A percentile compares a stretch with the other conserved stretches of the same genome.
These are phyloP conservation scores for Penicillium decumbens DNA, from an alignment of 2,329 filamentous ascomycete genomes.

Conservation along the genomic window DNA sequence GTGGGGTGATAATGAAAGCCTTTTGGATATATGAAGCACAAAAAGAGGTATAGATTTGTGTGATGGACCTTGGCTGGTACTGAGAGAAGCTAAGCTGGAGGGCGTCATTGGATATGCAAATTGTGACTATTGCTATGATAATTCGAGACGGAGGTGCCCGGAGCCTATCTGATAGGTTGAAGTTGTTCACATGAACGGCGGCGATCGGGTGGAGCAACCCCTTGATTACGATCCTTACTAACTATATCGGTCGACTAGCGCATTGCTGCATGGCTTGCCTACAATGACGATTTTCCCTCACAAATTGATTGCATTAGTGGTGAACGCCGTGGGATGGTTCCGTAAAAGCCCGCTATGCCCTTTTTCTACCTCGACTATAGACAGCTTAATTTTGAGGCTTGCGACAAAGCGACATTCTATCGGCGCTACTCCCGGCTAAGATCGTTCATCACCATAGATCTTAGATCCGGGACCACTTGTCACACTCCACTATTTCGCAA, in stretches of 20 bases:
- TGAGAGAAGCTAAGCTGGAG: constrained; percentile 3
- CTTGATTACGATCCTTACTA: neutral
- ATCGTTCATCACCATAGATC: neutral
- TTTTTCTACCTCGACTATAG: neutral
- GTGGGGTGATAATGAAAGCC: constrained; percentile 9
- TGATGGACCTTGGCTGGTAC: constrained; percentile 24
- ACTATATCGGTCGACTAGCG: neutral
- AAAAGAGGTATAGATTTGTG: constrained; percentile 20
- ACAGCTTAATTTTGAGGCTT: neutral
- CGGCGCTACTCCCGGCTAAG: neutral
- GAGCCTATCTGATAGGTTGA: neutral
- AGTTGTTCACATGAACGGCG: neutral
- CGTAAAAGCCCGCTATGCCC: neutral
- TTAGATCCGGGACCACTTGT: neutral
- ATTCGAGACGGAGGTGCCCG: constrained; percentile 16
- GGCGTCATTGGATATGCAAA: constrained; percentile 25
- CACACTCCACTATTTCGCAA: neutral
- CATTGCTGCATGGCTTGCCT: neutral
- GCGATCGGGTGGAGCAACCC: neutral
- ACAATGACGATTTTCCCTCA: neutral
- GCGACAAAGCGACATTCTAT: neutral
- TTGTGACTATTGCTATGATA: constrained; percentile 14
- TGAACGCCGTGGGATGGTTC: neutral
- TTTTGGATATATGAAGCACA: constrained; percentile 17
- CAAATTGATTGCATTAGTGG: neutral